Base-by-base conservation (phyloP, 2,329 filamentous ascomycete genomes). In the Fusarium humuli region DNA sequence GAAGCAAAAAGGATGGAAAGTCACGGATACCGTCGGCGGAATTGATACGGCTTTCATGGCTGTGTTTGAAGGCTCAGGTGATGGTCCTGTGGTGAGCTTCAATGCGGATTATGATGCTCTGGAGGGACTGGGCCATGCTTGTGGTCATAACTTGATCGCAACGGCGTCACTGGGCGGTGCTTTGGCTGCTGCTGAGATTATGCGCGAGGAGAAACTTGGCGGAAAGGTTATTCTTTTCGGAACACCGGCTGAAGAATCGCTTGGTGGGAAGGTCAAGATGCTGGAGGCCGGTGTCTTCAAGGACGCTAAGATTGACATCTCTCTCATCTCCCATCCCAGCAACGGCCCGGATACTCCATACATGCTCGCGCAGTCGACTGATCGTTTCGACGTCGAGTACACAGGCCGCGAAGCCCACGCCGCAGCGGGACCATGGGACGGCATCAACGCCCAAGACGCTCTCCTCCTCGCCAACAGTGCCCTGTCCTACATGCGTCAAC, bases 1-100 rank as follows among this genome's bases (percentile, higher is more conserved):
- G 48, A 72, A 69, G 13, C 77, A 79, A 34, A 70, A 71, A 16
- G 61, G 76, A 8, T 83, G 82, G 81, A 73, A 78, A 6, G 81
- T 85, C 9, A 81, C 78, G 1, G 69, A 75, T 6, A 79, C 79
- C 1, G 81, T 81, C 0, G 82, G 82, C 27, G 79, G 77, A 4
- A 79, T 84, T 47, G 77, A 78, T 7, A 85, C 83, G 5, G 82
- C 82, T 8, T 84, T 83, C 61, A 77, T 81, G 41, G 83, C 82
- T 3, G 77, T 80, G 0, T 83, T 78, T 56, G 77, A 81, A 23
- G 81, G 78, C 30, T 78, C 77, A 5, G 77, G 72, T 1, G 65
- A 75, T 13, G 81, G 81, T 0, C 80, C 80, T 23, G 77, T 79
- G 0, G 80, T 84, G 12, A 81, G 79, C 16, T 84, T 84, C 61